Evolutionary conservation across 2,329 filamentous ascomycete species (phyloP).

Genomic region (Torrubiella hemipterigena): DNA sequence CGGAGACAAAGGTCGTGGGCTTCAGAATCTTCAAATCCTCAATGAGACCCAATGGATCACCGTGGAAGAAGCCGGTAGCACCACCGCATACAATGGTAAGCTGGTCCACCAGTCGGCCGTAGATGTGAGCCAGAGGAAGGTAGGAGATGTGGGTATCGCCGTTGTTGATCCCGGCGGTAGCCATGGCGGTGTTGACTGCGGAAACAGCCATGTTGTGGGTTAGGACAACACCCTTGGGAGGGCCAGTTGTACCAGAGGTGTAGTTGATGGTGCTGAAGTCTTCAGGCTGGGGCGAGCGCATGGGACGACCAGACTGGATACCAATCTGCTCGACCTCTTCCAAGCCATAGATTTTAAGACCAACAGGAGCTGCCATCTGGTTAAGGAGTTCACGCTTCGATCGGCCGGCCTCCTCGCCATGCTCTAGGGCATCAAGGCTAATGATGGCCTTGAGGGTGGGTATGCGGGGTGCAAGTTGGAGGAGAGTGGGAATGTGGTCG

Average conservation of each 20-base stretch:
- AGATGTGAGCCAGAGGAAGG: constrained; percentile 89
- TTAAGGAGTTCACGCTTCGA: constrained; percentile 73
- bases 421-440: constrained; percentile 70
- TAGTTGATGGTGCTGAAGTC: constrained; percentile 80
- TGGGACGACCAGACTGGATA: constrained; percentile 53
- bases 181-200: constrained; percentile 51
- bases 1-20: constrained; percentile 75
- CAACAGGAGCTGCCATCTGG: constrained; percentile 59
- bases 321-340: constrained; percentile 74
- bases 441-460: constrained; percentile 81
- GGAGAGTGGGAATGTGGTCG: constrained; percentile 66
- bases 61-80: constrained; percentile 88
- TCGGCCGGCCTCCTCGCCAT: constrained; percentile 62
- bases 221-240: constrained; percentile 40
- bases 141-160: constrained; percentile 69
- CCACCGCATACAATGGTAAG: constrained; percentile 60
- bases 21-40: constrained; percentile 84
- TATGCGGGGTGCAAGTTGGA: constrained; percentile 67
- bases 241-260: constrained; percentile 46
- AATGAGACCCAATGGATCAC: constrained; percentile 73
- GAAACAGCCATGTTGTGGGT: constrained; percentile 74
- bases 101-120: constrained; percentile 75
- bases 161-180: constrained; percentile 36
- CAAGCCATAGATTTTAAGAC: constrained; percentile 70
- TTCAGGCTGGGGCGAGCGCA: constrained; percentile 61